Percentiles rank a stretch among this genome's conserved stretches.
Conservation (phyloP, 108 stramenopile species). For the Nitzschia sp. region DNA sequence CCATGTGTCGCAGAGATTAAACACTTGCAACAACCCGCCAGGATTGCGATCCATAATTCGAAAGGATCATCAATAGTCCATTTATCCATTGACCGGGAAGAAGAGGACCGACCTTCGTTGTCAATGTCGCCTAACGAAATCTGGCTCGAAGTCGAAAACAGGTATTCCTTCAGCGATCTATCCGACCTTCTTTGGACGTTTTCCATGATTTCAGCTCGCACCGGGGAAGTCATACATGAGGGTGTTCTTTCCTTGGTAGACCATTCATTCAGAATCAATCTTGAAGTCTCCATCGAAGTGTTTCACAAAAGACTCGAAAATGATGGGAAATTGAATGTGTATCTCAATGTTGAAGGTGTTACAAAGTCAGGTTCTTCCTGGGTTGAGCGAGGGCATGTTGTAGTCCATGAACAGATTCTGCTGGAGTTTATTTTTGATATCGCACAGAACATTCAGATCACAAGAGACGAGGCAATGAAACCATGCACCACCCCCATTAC, state of each 20-base stretch:
- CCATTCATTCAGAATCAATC: not conserved
- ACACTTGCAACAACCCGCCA: conserved; percentile 81
- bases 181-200: conserved; percentile 50
- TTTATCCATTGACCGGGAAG: not conserved
- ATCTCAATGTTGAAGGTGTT: conserved; percentile 4
- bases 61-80: too few relatives aligned
- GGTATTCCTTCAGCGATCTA: conserved; percentile 48
- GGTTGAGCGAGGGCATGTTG: conserved; percentile 45
- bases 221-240: not conserved
- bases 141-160: conserved; percentile 30
- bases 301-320: too few relatives aligned
- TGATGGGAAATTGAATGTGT: not conserved
- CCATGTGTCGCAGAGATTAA: conserved; percentile 88
- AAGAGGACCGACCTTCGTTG: not conserved
- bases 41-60: conserved; percentile 4
- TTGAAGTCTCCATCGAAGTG: not conserved
- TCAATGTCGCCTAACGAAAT: not conserved
- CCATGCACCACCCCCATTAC: not conserved
- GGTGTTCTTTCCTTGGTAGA: not conserved
- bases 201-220: conserved; percentile 19
- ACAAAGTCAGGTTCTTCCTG: conserved; percentile 25
- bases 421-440: not conserved
- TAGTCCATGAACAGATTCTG: conserved; percentile 49
- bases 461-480: too few relatives aligned
- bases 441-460: not conserved